Conservation (phyloP, 2,329 filamentous ascomycete species). For the Byssoonygena ceratinophila region DNA sequence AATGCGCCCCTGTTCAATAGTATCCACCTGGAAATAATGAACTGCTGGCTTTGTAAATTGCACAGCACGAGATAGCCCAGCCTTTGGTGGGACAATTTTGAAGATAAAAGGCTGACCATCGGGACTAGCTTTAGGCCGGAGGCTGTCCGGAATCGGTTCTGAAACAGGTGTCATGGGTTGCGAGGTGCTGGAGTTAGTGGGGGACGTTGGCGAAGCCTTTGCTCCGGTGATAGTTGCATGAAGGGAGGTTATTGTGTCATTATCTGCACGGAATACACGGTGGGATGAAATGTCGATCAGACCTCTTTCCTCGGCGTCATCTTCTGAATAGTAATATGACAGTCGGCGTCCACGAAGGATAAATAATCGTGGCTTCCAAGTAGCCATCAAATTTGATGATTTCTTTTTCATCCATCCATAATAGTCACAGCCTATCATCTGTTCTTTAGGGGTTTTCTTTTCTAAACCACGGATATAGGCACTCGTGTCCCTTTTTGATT, state of each 20-base stretch:
- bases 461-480: constrained; percentile 80
- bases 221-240: constrained; percentile 87
- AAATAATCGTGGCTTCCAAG: constrained; percentile 95
- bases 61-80: constrained; percentile 77
- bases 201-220: constrained; percentile 55
- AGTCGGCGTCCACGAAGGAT: constrained; percentile 82
- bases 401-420: constrained; percentile 99
- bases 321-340: constrained; percentile 92
- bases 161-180: not conserved
- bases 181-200: constrained; percentile 29
- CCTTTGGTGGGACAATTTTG: constrained; percentile 85
- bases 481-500: constrained; percentile 87
- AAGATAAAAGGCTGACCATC: constrained; percentile 81
- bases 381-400: constrained; percentile 88
- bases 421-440: constrained; percentile 79
- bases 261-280: constrained; percentile 86
- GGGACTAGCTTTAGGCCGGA: constrained; percentile 1
- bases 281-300: constrained; percentile 97
- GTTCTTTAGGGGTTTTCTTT: constrained; percentile 70
- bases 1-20: constrained; percentile 70
- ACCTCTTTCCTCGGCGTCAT: constrained; percentile 84
- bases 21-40: constrained; percentile 95
- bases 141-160: constrained; percentile 18
- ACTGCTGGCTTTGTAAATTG: constrained; percentile 96
- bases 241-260: constrained; percentile 77